Evolutionary conservation across 1,139 yeast species (phyloP).

Genomic region (Ogataea hybrid): DNA sequence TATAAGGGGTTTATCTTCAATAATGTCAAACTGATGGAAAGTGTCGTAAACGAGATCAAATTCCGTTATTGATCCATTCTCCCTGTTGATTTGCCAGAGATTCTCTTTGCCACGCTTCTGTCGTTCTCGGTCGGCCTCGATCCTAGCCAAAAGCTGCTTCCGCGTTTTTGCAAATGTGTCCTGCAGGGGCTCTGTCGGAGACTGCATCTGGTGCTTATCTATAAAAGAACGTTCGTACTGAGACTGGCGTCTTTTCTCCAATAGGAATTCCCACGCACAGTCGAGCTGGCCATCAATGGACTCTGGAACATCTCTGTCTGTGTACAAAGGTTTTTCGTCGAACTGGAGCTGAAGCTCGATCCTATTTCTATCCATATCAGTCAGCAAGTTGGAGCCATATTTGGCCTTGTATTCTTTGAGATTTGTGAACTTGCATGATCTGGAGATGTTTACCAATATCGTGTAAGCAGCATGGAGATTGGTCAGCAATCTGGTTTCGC

Average conservation of each 20-base stretch:
- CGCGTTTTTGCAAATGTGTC: conserved; percentile 26
- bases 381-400: conserved; percentile 36
- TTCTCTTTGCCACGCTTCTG: conserved; percentile 77
- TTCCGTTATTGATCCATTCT: conserved; percentile 49
- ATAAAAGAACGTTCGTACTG: conserved; percentile 43
- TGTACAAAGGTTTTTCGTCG: conserved; percentile 25
- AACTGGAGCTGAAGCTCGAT: conserved; percentile 38
- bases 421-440: conserved; percentile 15
- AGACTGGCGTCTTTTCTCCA: conserved; percentile 48
- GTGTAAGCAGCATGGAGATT: conserved; percentile 48
- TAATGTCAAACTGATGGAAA: conserved; percentile 42
- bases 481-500: conserved; percentile 32
- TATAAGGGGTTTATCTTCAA: conserved; percentile 26
- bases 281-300: conserved; percentile 20
- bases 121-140: conserved; percentile 86
- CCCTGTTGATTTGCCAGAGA: conserved; percentile 64
- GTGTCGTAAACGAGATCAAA: conserved; percentile 60
- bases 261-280: conserved; percentile 48
- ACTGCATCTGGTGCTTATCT: conserved; percentile 16
- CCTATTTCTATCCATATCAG: conserved; percentile 37
- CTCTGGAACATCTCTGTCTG: neutral
- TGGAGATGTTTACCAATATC: conserved; percentile 27
- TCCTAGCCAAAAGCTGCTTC: conserved; percentile 62
- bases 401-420: conserved; percentile 27
- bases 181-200: conserved; percentile 3